Percentiles rank a stretch among this genome's conserved stretches.
phyloP scores from a whole-genome alignment of 495 filamentous ascomycete genomes.

The Immersiella caudata region DNA sequence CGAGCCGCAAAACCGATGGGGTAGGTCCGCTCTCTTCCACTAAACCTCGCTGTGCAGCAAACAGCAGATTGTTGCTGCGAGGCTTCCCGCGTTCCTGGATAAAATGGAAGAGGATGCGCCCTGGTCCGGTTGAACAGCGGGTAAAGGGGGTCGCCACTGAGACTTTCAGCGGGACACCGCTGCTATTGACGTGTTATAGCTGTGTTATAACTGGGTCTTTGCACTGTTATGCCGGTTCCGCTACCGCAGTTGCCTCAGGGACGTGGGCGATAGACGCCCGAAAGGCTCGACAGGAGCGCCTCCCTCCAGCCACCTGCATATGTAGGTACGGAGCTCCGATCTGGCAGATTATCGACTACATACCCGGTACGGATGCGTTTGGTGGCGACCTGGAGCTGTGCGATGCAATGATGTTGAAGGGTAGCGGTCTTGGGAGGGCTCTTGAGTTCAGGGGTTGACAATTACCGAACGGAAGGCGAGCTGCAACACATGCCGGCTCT shows the following conservation, averaged over 20 bases:
- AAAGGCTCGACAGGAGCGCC: neutral
- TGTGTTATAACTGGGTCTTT: constrained; percentile 8
- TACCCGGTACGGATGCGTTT: constrained; percentile 1
- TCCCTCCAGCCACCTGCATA: neutral
- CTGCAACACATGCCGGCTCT: neutral
- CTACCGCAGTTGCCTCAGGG: neutral
- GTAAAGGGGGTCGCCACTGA: constrained; percentile 8
- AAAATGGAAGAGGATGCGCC: constrained; percentile 10
- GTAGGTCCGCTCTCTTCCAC: constrained; percentile 3
- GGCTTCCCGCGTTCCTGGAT: constrained; percentile 11
- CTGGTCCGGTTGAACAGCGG: constrained; percentile 15
- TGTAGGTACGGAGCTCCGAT: constrained; percentile 13
- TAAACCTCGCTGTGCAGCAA: neutral
- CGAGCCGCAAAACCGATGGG: constrained; percentile 20
- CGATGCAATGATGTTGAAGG: neutral
- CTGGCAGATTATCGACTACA: neutral
- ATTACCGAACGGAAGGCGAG: constrained; percentile 5
- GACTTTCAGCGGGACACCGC: neutral
- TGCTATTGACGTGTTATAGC: constrained; percentile 2
- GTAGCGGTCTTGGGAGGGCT: neutral
- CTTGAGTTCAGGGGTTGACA: neutral
- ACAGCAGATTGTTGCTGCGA: constrained; percentile 1
- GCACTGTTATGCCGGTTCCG: neutral
- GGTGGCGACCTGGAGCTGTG: neutral
- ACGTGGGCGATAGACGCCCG: neutral